Evolutionary conservation across 2,329 filamentous ascomycete genomes (phyloP).

Genomic region (Blastomyces silverae): DNA sequence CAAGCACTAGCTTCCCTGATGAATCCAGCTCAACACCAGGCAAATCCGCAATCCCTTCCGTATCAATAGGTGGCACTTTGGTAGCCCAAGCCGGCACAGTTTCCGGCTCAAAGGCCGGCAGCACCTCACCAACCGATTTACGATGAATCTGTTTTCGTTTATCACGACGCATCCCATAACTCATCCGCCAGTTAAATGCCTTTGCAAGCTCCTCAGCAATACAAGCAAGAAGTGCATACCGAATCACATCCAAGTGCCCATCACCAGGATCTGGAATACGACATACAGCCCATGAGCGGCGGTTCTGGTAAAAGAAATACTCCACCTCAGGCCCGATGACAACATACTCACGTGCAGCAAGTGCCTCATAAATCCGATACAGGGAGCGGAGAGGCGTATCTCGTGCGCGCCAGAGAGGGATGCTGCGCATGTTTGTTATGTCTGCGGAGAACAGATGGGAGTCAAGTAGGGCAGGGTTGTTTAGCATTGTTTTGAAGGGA

Average conservation of each 20-base stretch:
- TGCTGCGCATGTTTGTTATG: conserved; percentile 14
- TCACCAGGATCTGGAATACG: conserved; percentile 26
- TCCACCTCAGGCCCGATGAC: conserved; percentile 23
- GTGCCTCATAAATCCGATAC: conserved; percentile 26
- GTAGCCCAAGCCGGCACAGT: conserved; percentile 22
- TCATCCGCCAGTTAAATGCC: conserved; percentile 27
- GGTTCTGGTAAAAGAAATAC: conserved; percentile 27
- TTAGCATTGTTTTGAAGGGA: conserved; percentile 16
- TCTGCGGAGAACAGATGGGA: conserved; percentile 3
- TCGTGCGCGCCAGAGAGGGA: conserved; percentile 24
- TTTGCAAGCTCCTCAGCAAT: conserved; percentile 24
- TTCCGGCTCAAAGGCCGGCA: conserved; percentile 19
- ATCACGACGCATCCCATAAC: conserved; percentile 23
- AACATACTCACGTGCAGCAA: conserved; percentile 21
- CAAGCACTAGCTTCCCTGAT: conserved; percentile 19
- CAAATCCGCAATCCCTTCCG: conserved; percentile 13
- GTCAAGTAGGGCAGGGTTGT: conserved; percentile 13
- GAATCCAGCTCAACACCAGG: conserved; percentile 16
- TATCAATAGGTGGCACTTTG: conserved; percentile 18
- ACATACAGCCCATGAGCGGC: conserved; percentile 20
- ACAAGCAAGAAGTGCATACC: conserved; percentile 29
- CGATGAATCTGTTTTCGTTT: conserved; percentile 19
- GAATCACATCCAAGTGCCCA: conserved; percentile 21
- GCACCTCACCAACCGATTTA: conserved; percentile 18
- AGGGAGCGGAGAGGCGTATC: conserved; percentile 25